These are phyloP conservation scores for Candida pseudoviswanathii DNA, from an alignment of 1,139 yeast genomes.

Conservation along the genomic window DNA sequence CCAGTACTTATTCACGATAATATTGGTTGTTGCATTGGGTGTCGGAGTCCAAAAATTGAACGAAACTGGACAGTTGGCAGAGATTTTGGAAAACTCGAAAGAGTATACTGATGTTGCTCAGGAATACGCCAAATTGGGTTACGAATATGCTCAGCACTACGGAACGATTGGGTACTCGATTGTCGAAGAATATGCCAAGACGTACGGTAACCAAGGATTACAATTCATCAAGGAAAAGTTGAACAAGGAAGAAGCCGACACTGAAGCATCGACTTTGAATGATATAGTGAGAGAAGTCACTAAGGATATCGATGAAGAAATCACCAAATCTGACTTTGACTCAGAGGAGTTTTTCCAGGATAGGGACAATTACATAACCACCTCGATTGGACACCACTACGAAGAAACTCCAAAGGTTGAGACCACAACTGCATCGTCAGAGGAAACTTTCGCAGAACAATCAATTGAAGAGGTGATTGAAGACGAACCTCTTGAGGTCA, in stretches of 20 bases:
- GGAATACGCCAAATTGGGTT: conserved; percentile 23
- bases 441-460: no score
- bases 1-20: conserved; percentile 41
- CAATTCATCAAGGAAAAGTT: conserved; percentile 45
- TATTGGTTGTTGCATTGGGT: conserved; percentile 50
- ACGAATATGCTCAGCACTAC: conserved; percentile 16
- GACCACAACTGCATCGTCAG: conserved; percentile 11
- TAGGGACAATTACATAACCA: conserved; percentile 18
- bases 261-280: conserved; percentile 17
- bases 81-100: conserved; percentile 20
- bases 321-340: conserved; percentile 20
- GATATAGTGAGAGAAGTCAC: conserved; percentile 24
- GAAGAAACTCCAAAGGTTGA: conserved; percentile 12
- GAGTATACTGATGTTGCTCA: conserved; percentile 17
- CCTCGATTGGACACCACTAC: conserved; percentile 5
- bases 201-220: conserved; percentile 25
- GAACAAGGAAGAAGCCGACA: conserved; percentile 27
- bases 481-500: neutral
- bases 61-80: conserved; percentile 40
- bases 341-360: conserved; percentile 22
- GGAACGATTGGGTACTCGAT: conserved; percentile 24
- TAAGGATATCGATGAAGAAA: conserved; percentile 20
- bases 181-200: conserved; percentile 28
- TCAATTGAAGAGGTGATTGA: conserved; percentile 5
- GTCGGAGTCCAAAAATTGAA: conserved; percentile 44